Evolutionary conservation across 2,329 filamentous ascomycete species (phyloP).

Genomic region (Trichoderma hamatum): DNA sequence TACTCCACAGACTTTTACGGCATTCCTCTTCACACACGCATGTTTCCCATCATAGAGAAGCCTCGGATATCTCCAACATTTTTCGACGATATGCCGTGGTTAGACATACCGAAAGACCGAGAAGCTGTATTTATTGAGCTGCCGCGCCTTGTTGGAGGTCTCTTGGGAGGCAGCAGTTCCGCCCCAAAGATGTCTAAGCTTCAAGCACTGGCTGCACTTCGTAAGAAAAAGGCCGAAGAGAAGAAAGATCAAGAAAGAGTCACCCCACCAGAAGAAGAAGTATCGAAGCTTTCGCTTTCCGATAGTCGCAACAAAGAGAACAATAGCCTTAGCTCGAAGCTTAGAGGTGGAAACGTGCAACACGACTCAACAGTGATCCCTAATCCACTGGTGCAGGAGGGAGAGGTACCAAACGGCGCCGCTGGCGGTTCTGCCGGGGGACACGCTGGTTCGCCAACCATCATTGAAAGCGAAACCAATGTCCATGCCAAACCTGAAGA

Average conservation of each 20-base stretch:
- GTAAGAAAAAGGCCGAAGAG: conserved; percentile 79
- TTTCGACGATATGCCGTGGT: conserved; percentile 87
- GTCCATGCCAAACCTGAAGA: conserved; percentile 12
- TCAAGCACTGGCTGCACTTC: conserved; percentile 82
- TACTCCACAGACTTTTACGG: conserved; percentile 8
- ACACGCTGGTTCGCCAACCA: background rate
- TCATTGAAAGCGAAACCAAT: background rate
- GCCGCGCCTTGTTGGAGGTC: conserved; percentile 59
- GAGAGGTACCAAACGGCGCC: background rate
- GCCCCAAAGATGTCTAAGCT: conserved; percentile 83
- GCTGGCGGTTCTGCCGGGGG: background rate
- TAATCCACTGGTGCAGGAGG: background rate
- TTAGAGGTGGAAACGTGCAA: background rate
- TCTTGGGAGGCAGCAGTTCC: conserved; percentile 74
- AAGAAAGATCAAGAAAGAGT: conserved; percentile 46
- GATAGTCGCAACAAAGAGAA: conserved; percentile 39
- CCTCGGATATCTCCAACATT: conserved; percentile 51
- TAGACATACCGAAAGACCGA: conserved; percentile 68
- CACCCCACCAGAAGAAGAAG: conserved; percentile 34
- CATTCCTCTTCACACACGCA: background rate
- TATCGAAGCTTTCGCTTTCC: conserved; percentile 40
- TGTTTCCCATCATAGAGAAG: conserved; percentile 30
- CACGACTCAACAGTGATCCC: background rate
- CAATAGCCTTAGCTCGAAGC: background rate
- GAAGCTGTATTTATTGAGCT: conserved; percentile 66